Conservation (phyloP, 2,329 filamentous ascomycete genomes). For the Phyllosticta paracitricarpa region DNA sequence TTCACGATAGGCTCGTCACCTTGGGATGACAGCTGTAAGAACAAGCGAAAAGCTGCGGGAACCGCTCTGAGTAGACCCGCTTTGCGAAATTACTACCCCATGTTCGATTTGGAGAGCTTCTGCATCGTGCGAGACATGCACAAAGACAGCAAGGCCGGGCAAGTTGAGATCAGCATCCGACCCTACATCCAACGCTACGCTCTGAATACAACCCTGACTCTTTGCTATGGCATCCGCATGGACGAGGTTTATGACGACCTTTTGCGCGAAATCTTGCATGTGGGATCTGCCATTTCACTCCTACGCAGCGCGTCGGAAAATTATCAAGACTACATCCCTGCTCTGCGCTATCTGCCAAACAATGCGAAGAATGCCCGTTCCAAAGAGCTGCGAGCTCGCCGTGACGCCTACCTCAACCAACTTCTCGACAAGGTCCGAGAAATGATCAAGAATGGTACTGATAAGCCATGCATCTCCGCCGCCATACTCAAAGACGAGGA, state of each 20-base stretch:
- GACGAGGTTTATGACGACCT: slow-evolving; percentile 43
- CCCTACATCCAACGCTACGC: slow-evolving; percentile 46
- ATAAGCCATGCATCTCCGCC: slow-evolving; percentile 45
- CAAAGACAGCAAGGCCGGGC: slow-evolving; percentile 33
- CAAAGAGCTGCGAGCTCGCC: slow-evolving; percentile 37
- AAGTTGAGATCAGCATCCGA: slow-evolving; percentile 36
- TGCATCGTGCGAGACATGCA: slow-evolving; percentile 41
- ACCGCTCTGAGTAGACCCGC: slow-evolving; percentile 37
- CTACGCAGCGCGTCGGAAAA: slow-evolving; percentile 44
- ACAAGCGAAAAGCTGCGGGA: slow-evolving; percentile 43
- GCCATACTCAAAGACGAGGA: slow-evolving; percentile 46
- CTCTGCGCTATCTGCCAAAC: slow-evolving; percentile 41
- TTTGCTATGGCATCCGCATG: slow-evolving; percentile 48
- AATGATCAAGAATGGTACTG: slow-evolving; percentile 42
- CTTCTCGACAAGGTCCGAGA: slow-evolving; percentile 41
- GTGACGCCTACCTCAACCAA: slow-evolving; percentile 41
- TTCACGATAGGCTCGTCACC: slow-evolving; percentile 47
- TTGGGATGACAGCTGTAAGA: slow-evolving; percentile 45
- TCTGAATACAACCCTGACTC: slow-evolving; percentile 44
- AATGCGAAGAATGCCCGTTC: slow-evolving; percentile 41
- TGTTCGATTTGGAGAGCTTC: slow-evolving; percentile 46
- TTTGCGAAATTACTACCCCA: slow-evolving; percentile 39
- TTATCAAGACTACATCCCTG: slow-evolving; percentile 44
- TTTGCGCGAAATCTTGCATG: slow-evolving; percentile 43
- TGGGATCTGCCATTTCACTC: slow-evolving; percentile 42